A percentile compares a stretch with the other conserved stretches of the same genome.
phyloP scores from a whole-genome alignment of 2,329 filamentous ascomycete species.

The Laburnicola sp. region DNA sequence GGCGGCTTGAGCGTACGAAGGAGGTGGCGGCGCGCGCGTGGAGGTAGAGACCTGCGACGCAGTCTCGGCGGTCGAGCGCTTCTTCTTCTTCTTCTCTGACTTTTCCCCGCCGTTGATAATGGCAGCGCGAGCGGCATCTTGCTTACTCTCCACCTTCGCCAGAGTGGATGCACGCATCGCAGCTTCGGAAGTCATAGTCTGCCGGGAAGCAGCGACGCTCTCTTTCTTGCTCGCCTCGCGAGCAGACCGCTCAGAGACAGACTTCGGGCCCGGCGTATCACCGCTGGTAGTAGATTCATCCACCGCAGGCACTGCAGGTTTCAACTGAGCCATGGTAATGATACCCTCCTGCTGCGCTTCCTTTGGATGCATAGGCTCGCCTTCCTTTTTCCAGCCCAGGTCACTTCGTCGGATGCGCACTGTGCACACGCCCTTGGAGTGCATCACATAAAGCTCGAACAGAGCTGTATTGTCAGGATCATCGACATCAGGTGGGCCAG shows the following conservation, averaged over 20 bases:
- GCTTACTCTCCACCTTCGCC: conserved; percentile 48
- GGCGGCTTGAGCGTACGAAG: conserved; percentile 50
- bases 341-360: conserved; percentile 75
- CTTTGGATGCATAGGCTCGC: conserved; percentile 79
- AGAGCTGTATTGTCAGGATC: conserved; percentile 69
- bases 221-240: conserved; percentile 44
- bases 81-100: conserved; percentile 66
- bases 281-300: conserved; percentile 47
- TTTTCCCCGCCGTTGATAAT: conserved; percentile 47
- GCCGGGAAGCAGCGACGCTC: conserved; percentile 36
- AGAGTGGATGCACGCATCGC: conserved; percentile 46
- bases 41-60: conserved; percentile 49
- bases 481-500: conserved; percentile 60
- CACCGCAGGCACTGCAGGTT: conserved; percentile 34
- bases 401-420: conserved; percentile 84
- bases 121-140: conserved; percentile 46
- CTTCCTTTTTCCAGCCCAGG: conserved; percentile 87
- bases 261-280: conserved; percentile 37
- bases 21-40: conserved; percentile 25
- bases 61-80: conserved; percentile 56
- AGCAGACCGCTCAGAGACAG: conserved; percentile 40
- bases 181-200: conserved; percentile 44
- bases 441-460: conserved; percentile 96
- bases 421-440: conserved; percentile 94
- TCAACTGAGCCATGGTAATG: conserved; percentile 73